Evolutionary conservation across 768 basidiomycete genomes (phyloP).

Genomic region (Psilocybe tampanensis): DNA sequence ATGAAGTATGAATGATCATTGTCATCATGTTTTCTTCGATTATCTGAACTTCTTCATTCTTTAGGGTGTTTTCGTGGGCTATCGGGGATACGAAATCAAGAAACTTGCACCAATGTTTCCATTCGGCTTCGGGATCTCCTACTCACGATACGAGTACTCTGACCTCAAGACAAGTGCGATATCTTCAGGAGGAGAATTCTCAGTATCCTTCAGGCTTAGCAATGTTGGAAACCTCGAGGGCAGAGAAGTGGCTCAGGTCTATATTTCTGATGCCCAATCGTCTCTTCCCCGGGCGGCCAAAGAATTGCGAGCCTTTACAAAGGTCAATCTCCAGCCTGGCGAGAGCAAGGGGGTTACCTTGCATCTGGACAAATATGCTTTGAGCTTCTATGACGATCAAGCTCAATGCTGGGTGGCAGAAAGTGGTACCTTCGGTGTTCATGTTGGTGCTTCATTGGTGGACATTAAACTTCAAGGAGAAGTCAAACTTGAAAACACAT

Average conservation of each 20-base stretch:
- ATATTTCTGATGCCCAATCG: constrained; percentile 43
- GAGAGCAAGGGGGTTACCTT: constrained; percentile 41
- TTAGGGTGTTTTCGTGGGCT: constrained; percentile 54
- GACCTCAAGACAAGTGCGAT: constrained; percentile 36
- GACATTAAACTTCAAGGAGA: constrained; percentile 40
- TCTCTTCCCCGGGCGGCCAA: constrained; percentile 46
- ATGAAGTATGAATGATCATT: constrained; percentile 34
- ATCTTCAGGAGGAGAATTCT: constrained; percentile 35
- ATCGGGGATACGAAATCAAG: constrained; percentile 51
- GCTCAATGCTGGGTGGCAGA: constrained; percentile 48
- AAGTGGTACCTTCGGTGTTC: constrained; percentile 45
- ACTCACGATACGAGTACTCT: constrained; percentile 58
- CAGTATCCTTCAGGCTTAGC: constrained; percentile 43
- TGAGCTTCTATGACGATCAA: constrained; percentile 51
- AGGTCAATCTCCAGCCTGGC: constrained; percentile 47
- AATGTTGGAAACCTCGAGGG: constrained; percentile 48
- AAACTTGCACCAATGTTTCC: constrained; percentile 49
- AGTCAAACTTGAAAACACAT: constrained; percentile 32
- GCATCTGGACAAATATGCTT: constrained; percentile 46
- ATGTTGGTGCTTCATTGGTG: constrained; percentile 47
- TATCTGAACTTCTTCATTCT: constrained; percentile 9
- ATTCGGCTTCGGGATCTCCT: constrained; percentile 63
- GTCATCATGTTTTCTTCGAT: neutral
- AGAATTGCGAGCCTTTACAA: constrained; percentile 50
- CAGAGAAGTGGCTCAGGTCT: constrained; percentile 50